Conservation (phyloP, 169 alveolate species). For the Plasmodium knowlesi region DNA sequence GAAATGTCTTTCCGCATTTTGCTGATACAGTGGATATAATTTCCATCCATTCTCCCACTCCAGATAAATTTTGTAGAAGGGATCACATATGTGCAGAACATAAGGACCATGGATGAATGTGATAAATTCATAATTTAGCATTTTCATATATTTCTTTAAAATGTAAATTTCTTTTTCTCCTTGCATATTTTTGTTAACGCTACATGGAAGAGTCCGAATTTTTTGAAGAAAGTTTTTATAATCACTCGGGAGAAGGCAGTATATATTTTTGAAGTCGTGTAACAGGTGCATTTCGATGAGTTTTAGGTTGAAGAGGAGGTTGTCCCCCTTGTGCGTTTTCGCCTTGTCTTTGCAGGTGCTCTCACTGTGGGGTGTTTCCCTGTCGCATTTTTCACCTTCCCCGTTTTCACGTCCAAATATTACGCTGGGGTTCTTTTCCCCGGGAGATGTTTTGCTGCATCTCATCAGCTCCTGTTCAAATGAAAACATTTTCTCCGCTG, state of each 20-base stretch:
- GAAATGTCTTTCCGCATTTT: constrained; percentile 30
- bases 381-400: not conserved
- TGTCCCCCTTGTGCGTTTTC: not conserved
- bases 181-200: constrained; percentile 46
- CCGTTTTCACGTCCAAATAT: not conserved
- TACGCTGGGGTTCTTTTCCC: not conserved
- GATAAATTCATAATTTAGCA: constrained; percentile 58
- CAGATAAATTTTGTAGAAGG: constrained; percentile 57
- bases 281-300: constrained; percentile 58
- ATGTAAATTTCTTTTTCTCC: constrained; percentile 71
- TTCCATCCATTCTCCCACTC: constrained; percentile 57
- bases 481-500: not conserved
- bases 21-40: constrained; percentile 67
- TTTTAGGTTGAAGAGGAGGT: constrained; percentile 34
- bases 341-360: not conserved
- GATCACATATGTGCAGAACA: constrained; percentile 65
- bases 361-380: not conserved
- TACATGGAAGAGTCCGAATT: constrained; percentile 29
- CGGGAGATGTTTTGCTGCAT: not conserved
- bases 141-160: constrained; percentile 69
- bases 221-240: constrained; percentile 66
- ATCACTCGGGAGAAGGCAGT: constrained; percentile 54
- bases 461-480: not conserved
- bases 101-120: constrained; percentile 67
- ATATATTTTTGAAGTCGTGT: constrained; percentile 61